These are phyloP conservation scores for Spinacia oleracea DNA, from an alignment of 179 eudicot genomes.

Conservation along the genomic window DNA sequence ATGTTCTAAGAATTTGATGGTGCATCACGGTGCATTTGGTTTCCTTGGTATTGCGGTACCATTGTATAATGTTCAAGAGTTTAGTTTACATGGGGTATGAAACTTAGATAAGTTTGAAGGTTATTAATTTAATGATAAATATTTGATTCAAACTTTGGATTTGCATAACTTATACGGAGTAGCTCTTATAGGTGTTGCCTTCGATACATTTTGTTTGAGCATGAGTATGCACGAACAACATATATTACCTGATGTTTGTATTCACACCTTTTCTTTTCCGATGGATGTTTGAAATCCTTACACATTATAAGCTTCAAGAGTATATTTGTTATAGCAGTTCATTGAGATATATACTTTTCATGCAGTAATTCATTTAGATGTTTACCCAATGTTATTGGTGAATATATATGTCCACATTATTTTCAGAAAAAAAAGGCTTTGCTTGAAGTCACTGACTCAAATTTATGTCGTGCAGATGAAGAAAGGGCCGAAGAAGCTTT, in stretches of 20 bases:
- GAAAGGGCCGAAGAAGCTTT: slow-evolving; percentile 24
- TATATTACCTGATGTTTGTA: neutral
- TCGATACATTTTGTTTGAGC: neutral
- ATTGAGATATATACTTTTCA: neutral
- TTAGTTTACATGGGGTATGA: neutral
- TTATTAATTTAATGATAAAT: neutral
- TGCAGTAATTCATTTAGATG: neutral
- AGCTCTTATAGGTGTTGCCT: neutral
- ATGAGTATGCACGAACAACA: neutral
- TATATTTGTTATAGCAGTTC: neutral
- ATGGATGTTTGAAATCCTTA: neutral
- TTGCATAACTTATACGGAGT: neutral
- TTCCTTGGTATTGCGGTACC: slow-evolving; percentile 15
- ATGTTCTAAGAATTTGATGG: neutral
- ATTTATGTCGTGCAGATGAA: slow-evolving; percentile 16
- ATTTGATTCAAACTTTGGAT: neutral
- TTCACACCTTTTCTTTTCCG: neutral
- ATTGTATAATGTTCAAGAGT: slow-evolving; percentile 1
- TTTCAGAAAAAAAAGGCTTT: neutral
- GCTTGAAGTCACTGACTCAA: neutral
- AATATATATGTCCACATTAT: neutral
- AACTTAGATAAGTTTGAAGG: neutral
- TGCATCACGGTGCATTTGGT: slow-evolving; percentile 4
- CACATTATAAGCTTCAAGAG: neutral
- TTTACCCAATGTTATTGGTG: neutral